phyloP scores from a whole-genome alignment of 305 asterid species.

The Ilex paraguariensis region DNA sequence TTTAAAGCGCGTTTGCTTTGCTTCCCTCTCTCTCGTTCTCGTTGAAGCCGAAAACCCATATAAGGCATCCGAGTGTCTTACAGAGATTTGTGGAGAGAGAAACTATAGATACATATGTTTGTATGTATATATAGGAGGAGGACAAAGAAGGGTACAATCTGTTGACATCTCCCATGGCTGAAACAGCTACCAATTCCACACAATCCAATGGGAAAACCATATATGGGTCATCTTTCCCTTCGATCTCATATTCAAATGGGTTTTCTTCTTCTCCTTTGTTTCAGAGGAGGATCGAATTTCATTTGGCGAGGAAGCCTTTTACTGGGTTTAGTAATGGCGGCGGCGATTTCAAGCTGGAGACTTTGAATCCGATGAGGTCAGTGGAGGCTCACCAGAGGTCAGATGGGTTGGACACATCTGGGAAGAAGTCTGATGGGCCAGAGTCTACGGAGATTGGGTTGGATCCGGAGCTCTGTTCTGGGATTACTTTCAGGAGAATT shows the following conservation, averaged over 20 bases:
- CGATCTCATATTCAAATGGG: background rate
- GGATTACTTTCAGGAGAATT: slow-evolving; percentile 67
- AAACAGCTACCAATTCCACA: no score
- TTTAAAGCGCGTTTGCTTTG: no score
- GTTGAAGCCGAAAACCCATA: no score
- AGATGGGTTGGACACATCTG: slow-evolving; percentile 10
- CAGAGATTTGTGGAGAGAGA: no score
- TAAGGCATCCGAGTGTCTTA: no score
- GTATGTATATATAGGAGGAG: no score
- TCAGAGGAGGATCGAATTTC: slow-evolving; percentile 76
- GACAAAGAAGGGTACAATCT: no score
- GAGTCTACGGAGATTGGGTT: slow-evolving; percentile 34
- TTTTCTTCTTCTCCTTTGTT: slow-evolving; percentile 20
- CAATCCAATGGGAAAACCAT: no score
- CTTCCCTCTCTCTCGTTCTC: no score
- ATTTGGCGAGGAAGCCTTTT: slow-evolving; percentile 50
- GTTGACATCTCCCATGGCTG: no score
- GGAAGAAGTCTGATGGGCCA: slow-evolving; percentile 23
- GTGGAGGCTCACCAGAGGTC: slow-evolving; percentile 24
- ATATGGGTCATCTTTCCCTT: no score
- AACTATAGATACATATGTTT: no score
- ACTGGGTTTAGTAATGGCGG: slow-evolving; percentile 45
- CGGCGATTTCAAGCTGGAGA: slow-evolving; percentile 61
- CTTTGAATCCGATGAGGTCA: slow-evolving; percentile 45
- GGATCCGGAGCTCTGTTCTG: slow-evolving; percentile 80